These are phyloP conservation scores for Taphrina betulina DNA, from an alignment of 1,139 yeast genomes.

Conservation along the genomic window DNA sequence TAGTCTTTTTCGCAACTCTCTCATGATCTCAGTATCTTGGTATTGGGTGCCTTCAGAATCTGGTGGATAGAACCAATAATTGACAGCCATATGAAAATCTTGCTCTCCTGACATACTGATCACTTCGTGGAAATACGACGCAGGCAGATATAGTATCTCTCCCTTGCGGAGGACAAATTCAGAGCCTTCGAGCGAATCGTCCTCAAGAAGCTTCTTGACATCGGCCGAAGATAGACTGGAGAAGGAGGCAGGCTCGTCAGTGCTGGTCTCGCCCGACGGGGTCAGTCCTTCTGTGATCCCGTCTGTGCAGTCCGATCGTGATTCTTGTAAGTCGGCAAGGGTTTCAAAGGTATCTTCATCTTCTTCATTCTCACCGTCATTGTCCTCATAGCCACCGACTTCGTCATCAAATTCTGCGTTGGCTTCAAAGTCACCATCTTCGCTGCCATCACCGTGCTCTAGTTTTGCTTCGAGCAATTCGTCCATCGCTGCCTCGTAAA, in stretches of 20 bases:
- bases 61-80: slow-evolving; percentile 35
- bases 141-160: slow-evolving; percentile 34
- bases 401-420: neutral
- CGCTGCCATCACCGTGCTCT: slow-evolving; percentile 18
- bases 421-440: slow-evolving; percentile 15
- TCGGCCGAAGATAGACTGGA: slow-evolving; percentile 10
- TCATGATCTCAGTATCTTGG: slow-evolving; percentile 1
- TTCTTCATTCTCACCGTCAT: neutral
- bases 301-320: neutral
- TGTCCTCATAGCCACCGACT: neutral
- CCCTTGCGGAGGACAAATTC: slow-evolving; percentile 15
- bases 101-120: slow-evolving; percentile 16
- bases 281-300: neutral
- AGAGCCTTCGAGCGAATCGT: slow-evolving; percentile 3
- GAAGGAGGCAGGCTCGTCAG: slow-evolving; percentile 21
- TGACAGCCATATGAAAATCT: slow-evolving; percentile 33
- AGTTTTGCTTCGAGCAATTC: neutral
- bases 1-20: slow-evolving; percentile 4
- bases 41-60: neutral
- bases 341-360: neutral
- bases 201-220: neutral
- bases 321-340: neutral
- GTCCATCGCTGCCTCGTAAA: slow-evolving; percentile 16
- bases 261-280: neutral
- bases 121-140: slow-evolving; percentile 34